Evolutionary conservation across 2,329 filamentous ascomycete species (phyloP).

Genomic region (Ophiostoma montium): DNA sequence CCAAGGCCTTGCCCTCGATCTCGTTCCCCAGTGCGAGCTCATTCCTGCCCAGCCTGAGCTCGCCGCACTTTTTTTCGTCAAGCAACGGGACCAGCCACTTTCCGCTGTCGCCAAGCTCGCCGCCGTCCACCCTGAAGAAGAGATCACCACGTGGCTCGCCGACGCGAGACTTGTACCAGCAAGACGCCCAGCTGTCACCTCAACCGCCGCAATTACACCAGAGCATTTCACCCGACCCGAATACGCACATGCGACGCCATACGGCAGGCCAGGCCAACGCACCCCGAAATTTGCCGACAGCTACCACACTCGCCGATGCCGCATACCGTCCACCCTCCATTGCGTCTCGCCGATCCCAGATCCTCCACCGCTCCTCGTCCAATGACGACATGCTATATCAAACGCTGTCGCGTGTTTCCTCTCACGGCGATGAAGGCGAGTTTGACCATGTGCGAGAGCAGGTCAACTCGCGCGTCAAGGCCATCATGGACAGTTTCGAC

Average conservation of each 20-base stretch:
- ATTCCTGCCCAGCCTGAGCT: conserved; percentile 23
- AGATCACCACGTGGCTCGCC: not conserved
- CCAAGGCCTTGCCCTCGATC: conserved; percentile 42
- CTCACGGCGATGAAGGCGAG: conserved; percentile 67
- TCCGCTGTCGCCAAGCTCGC: not conserved
- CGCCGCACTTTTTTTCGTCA: conserved; percentile 26
- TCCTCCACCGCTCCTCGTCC: conserved; percentile 49
- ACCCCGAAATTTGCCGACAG: not conserved
- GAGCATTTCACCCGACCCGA: not conserved
- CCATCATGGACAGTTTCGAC: conserved; percentile 78
- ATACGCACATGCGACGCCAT: not conserved
- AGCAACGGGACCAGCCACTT: conserved; percentile 7
- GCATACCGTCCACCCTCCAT: conserved; percentile 12
- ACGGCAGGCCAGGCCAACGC: not conserved
- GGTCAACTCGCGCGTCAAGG: conserved; percentile 80
- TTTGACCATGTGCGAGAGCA: conserved; percentile 72
- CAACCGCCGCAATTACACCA: not conserved
- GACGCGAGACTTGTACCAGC: not conserved
- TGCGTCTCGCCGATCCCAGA: conserved; percentile 18
- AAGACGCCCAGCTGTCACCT: not conserved
- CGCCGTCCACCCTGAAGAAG: not conserved
- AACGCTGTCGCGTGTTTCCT: conserved; percentile 63
- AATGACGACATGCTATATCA: conserved; percentile 70
- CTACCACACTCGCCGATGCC: not conserved
- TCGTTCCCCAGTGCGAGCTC: conserved; percentile 27